These are phyloP conservation scores for Leccinum fallax DNA, from an alignment of 1,284 basidiomycete species.

Conservation along the genomic window DNA sequence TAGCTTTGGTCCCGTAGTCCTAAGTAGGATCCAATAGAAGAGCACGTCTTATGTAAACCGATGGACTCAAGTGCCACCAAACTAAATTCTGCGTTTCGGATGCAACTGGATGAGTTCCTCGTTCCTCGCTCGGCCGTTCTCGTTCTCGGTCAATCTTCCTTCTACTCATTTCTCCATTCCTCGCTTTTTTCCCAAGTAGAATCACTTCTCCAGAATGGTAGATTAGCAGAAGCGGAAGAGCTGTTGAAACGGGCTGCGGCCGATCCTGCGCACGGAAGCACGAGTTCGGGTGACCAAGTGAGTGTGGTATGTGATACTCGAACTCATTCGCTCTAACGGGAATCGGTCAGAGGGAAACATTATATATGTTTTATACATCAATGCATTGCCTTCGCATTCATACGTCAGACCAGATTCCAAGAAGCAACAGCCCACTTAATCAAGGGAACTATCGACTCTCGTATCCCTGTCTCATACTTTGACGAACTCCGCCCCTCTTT, in stretches of 20 bases:
- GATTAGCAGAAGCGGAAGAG: constrained; percentile 63
- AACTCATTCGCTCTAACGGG: constrained; percentile 4
- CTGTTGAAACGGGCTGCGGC: constrained; percentile 49
- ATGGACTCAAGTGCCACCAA: not conserved
- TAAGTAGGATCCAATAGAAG: not conserved
- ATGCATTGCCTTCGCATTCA: constrained; percentile 72
- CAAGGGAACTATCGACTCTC: constrained; percentile 73
- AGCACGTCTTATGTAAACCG: constrained; percentile 17
- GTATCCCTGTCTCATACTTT: constrained; percentile 75
- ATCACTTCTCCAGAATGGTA: constrained; percentile 63
- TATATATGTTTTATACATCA: constrained; percentile 71
- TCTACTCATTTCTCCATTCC: constrained; percentile 71
- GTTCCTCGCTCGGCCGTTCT: constrained; percentile 64
- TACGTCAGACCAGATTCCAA: constrained; percentile 73
- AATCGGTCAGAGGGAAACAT: constrained; percentile 54
- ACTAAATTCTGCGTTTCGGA: constrained; percentile 1
- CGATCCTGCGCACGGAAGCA: constrained; percentile 14
- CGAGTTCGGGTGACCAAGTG: constrained; percentile 14
- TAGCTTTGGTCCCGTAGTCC: too few relatives aligned
- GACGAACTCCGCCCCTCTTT: constrained; percentile 66
- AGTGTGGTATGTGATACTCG: constrained; percentile 1
- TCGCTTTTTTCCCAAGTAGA: constrained; percentile 77
- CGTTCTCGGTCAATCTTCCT: constrained; percentile 59
- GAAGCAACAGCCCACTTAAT: constrained; percentile 77
- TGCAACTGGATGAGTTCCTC: constrained; percentile 25